A percentile compares a stretch with the other conserved stretches of the same genome.
Evolutionary conservation across 208 protist species (phyloP).

Genomic region (Acanthamoeba royreba): DNA sequence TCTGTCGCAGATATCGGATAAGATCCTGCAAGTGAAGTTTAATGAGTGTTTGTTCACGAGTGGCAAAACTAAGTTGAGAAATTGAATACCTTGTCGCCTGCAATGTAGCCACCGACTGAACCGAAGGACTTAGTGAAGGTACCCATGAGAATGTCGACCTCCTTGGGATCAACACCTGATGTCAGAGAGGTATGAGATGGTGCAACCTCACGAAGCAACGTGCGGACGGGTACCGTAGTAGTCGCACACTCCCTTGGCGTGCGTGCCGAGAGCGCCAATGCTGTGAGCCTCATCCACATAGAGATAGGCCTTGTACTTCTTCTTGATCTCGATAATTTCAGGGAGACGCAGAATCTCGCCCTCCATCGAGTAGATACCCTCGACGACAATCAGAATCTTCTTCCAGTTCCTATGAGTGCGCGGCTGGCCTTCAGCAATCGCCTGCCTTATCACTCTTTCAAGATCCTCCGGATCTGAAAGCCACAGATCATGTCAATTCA

Average conservation of each 20-base stretch:
- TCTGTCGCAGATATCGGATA: not conserved
- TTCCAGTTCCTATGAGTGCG: constrained; percentile 80
- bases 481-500: not conserved
- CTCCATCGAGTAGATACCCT: constrained; percentile 85
- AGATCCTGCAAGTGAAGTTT: not conserved
- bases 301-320: constrained; percentile 82
- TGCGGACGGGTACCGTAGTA: not conserved
- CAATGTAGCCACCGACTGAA: constrained; percentile 81
- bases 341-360: constrained; percentile 73
- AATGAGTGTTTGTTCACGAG: not conserved
- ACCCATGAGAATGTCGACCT: constrained; percentile 88
- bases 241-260: constrained; percentile 8
- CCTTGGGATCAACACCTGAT: constrained; percentile 57
- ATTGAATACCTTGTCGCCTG: not conserved
- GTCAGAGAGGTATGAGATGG: constrained; percentile 47
- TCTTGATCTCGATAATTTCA: constrained; percentile 81
- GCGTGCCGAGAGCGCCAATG: constrained; percentile 82
- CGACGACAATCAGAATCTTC: constrained; percentile 80
- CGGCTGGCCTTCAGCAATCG: constrained; percentile 88
- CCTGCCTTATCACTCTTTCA: constrained; percentile 81
- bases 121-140: constrained; percentile 88
- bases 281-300: constrained; percentile 88
- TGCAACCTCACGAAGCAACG: not conserved
- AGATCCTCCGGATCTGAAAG: constrained; percentile 66
- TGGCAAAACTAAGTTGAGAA: not conserved